Evolutionary conservation across 495 filamentous ascomycete genomes (phyloP).

Genomic region (Bathelium albidoporum): DNA sequence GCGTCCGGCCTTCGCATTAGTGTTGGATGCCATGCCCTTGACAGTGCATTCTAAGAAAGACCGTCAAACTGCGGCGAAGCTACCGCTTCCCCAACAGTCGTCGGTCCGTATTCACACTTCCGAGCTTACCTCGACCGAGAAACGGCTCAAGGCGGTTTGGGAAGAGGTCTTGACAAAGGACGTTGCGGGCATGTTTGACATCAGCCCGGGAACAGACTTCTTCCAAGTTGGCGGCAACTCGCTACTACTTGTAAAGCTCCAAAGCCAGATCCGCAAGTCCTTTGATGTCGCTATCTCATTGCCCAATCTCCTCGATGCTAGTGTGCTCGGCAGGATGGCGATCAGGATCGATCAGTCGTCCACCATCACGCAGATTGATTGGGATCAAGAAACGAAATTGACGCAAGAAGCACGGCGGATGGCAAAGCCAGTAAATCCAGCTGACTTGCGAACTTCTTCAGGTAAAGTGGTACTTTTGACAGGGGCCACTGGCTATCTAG

Average conservation of each 20-base stretch:
- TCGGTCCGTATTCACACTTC: not conserved
- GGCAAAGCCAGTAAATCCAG: not conserved
- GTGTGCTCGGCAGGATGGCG: not conserved
- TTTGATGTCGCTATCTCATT: not conserved
- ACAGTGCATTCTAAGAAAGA: not conserved
- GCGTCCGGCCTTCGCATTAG: not conserved
- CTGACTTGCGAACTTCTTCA: not conserved
- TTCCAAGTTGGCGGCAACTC: slow-evolving; percentile 36
- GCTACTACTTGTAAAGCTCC: slow-evolving; percentile 28
- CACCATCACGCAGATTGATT: not conserved
- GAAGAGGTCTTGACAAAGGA: not conserved
- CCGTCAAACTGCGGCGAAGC: not conserved
- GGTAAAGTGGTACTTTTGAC: not conserved
- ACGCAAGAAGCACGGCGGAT: no score
- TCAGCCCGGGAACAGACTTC: slow-evolving; percentile 18
- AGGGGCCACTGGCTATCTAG: not conserved
- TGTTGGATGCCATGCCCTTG: not conserved
- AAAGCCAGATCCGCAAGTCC: slow-evolving; percentile 4
- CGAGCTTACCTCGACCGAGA: not conserved
- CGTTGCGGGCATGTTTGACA: not conserved
- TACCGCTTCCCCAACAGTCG: not conserved
- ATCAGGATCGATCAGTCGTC: not conserved
- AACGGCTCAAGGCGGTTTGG: not conserved
- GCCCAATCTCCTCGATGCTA: slow-evolving; percentile 13
- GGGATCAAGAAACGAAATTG: not conserved